Conservation (phyloP, 805 yeast species). For the Groenewaldozyma salmanticensis region DNA sequence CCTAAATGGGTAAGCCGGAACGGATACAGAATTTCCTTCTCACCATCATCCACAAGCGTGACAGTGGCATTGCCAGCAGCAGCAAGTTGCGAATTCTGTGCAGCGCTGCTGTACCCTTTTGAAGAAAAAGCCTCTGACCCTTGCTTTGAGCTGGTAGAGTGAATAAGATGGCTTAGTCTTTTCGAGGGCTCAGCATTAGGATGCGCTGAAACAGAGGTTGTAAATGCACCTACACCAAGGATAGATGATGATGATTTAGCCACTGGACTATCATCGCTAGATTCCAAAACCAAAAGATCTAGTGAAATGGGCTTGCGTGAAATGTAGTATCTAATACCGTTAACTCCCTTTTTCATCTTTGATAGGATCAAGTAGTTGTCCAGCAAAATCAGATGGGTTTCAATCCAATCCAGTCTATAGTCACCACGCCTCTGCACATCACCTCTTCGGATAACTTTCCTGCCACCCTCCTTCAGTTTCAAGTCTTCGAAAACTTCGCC, state of each 20-base stretch:
- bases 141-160: not conserved
- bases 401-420: constrained; percentile 46
- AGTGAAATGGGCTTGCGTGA: constrained; percentile 28
- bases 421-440: constrained; percentile 54
- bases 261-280: constrained; percentile 32
- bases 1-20: constrained; percentile 29
- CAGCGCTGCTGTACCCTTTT: not conserved
- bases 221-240: constrained; percentile 19
- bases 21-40: constrained; percentile 25
- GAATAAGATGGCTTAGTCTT: not conserved
- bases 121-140: not conserved
- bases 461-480: constrained; percentile 41
- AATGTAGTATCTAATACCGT: constrained; percentile 23
- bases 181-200: constrained; percentile 1
- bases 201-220: constrained; percentile 2
- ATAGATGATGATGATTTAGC: constrained; percentile 18
- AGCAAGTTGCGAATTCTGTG: not conserved
- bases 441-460: constrained; percentile 52
- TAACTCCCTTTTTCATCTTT: constrained; percentile 27
- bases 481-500: constrained; percentile 38
- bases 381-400: constrained; percentile 45
- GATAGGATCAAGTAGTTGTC: constrained; percentile 52
- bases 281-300: constrained; percentile 49
- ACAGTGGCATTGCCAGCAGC: constrained; percentile 13
- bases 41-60: constrained; percentile 16